phyloP scores from a whole-genome alignment of 768 basidiomycete species.

The Panus rudis region DNA sequence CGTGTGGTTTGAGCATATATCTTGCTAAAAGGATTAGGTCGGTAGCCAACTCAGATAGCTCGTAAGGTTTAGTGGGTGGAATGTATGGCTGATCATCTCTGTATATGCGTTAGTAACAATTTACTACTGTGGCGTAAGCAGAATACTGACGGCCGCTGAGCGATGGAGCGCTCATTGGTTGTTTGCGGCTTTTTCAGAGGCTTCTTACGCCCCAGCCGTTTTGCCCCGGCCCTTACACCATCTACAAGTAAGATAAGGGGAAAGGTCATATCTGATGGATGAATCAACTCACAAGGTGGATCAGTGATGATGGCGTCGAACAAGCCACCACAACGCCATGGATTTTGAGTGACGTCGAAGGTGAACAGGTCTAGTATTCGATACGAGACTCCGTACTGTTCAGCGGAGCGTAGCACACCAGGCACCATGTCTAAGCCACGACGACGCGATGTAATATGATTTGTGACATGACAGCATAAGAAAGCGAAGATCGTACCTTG shows the following conservation, averaged over 20 bases:
- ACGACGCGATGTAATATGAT: not conserved
- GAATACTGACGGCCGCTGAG: conserved; percentile 32
- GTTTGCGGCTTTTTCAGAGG: no score
- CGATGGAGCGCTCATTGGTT: no score
- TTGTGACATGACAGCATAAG: not conserved
- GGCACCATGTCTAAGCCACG: conserved; percentile 41
- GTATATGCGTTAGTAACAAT: not conserved
- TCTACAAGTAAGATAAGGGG: conserved; percentile 45
- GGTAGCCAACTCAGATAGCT: conserved; percentile 71
- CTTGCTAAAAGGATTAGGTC: conserved; percentile 81
- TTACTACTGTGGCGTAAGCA: no score
- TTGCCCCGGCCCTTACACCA: conserved; percentile 86
- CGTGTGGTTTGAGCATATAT: conserved; percentile 77
- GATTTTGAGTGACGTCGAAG: conserved; percentile 88
- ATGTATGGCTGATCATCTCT: conserved; percentile 68
- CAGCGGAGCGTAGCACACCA: conserved; percentile 74
- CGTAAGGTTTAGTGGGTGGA: conserved; percentile 89
- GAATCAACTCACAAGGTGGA: conserved; percentile 71
- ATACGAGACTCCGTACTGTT: conserved; percentile 72
- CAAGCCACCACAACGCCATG: conserved; percentile 82
- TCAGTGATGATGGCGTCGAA: conserved; percentile 95
- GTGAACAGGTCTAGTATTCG: conserved; percentile 80
- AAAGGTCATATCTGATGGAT: not conserved
- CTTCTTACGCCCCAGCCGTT: conserved; percentile 69
- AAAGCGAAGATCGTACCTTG: conserved; percentile 36